Base-by-base conservation (phyloP, 805 yeast species). In the Zygoascus biomembranicola region DNA sequence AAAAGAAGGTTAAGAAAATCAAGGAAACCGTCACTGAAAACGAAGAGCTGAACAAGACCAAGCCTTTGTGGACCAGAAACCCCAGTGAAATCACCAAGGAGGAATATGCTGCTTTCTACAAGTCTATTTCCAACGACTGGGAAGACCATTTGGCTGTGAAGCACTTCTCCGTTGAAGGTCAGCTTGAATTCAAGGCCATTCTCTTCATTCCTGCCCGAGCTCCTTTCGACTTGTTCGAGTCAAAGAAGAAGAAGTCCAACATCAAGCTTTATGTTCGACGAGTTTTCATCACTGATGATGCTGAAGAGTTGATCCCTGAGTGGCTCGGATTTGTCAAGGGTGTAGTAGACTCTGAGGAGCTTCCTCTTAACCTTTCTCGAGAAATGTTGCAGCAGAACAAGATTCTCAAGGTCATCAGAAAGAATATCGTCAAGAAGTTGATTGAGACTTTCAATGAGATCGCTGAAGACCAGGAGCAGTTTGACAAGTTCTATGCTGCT, bases 81-180 rank as follows among this genome's bases (percentile, higher is more conserved):
- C 99, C 99, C 74, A 77, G 92, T 66, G 99, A 94, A 61, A 95
- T 94, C 64, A 82, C 96, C 61, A 90, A 89, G 80, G 99, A 94
- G 63, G 99, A 94, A 78, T 94, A 94, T 82, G 92, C 94, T 69
- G 95, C 98, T 56, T 94, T 94, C 87, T 94, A 94, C 87, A 94
- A 94, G 81, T 90, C 98, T 50, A 94, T 94, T 70, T 90, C 99
- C 54, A 94, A 94, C 77, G 99, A 94, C 77, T 94, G 99, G 99
- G 99, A 94, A 80, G 99, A 94, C 73, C 99, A 97, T 77, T 83
- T 94, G 72, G 97, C 97, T 63, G 98, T 94, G 64, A 94, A 94
- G 83, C 99, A 94, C 79, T 94, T 94, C 82, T 88, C 97, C 51
- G 99, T 94, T 69, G 99, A 94, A 80, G 99, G 99, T 81, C 99